A percentile compares a stretch with the other conserved stretches of the same genome.
These are phyloP conservation scores for Termitomyces sp. DNA, from an alignment of 768 basidiomycete genomes.

Conservation along the genomic window DNA sequence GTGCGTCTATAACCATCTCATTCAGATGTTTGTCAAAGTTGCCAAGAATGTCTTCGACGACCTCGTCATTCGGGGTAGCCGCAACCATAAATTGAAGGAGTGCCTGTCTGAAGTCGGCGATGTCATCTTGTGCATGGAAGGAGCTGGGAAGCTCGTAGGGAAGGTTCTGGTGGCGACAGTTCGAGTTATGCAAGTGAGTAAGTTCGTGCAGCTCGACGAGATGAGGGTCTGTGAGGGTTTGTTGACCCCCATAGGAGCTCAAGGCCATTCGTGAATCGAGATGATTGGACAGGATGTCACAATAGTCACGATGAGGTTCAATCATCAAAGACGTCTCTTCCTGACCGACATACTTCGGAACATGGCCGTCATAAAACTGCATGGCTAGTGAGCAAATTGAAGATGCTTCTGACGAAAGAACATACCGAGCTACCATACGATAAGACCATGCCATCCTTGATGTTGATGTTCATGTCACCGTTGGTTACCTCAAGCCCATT, in stretches of 20 bases:
- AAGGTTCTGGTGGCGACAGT: constrained; percentile 50
- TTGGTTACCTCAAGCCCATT: constrained; percentile 87
- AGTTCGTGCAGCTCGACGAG: constrained; percentile 27
- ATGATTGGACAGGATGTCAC: constrained; percentile 38
- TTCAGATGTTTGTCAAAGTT: constrained; percentile 49
- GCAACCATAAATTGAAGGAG: constrained; percentile 78
- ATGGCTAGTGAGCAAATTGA: not conserved
- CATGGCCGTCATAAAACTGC: constrained; percentile 74
- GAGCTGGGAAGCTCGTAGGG: constrained; percentile 31
- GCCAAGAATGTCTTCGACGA: constrained; percentile 45
- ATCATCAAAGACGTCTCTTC: constrained; percentile 23
- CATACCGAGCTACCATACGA: constrained; percentile 87
- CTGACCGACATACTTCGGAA: constrained; percentile 34
- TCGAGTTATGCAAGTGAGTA: constrained; percentile 47
- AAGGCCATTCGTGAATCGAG: constrained; percentile 27
- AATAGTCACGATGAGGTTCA: constrained; percentile 49
- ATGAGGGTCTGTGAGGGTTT: constrained; percentile 27
- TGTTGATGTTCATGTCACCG: constrained; percentile 91
- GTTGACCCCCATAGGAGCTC: constrained; percentile 26
- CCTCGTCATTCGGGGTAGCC: constrained; percentile 52
- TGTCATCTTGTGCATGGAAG: constrained; percentile 19
- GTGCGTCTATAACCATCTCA: constrained; percentile 40
- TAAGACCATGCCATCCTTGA: constrained; percentile 78
- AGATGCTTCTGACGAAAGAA: not conserved
- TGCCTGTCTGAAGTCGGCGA: constrained; percentile 48